Evolutionary conservation across 2,329 filamentous ascomycete species (phyloP).

Genomic region (Ophiostoma ips): DNA sequence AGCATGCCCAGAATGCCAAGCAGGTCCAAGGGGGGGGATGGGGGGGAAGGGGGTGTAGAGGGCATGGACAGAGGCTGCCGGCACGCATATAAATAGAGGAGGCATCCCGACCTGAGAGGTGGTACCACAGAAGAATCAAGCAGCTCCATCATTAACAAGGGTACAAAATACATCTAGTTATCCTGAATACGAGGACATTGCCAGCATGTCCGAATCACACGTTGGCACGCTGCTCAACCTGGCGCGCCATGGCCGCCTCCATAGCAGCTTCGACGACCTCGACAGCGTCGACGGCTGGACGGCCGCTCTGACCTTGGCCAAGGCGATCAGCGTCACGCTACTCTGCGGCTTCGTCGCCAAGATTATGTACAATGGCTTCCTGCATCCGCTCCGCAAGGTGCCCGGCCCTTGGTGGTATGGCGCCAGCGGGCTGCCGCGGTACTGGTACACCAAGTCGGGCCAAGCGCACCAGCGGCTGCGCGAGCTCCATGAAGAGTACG

Average conservation of each 20-base stretch:
- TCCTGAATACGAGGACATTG: too few relatives aligned
- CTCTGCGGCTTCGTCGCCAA: not conserved
- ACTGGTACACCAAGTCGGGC: not conserved
- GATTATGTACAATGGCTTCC: conserved; percentile 9
- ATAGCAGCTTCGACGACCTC: not conserved
- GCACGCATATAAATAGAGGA: too few relatives aligned
- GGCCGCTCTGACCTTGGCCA: not conserved
- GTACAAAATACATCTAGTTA: too few relatives aligned
- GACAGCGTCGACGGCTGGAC: not conserved
- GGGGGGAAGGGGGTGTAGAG: too few relatives aligned
- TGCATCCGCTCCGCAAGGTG: conserved; percentile 20
- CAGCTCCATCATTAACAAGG: too few relatives aligned
- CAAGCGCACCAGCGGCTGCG: conserved; percentile 5
- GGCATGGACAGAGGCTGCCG: too few relatives aligned
- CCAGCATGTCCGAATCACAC: not conserved
- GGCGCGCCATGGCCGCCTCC: not conserved
- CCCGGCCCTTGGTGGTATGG: conserved; percentile 21
- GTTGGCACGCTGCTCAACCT: not conserved
- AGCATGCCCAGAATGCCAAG: too few relatives aligned
- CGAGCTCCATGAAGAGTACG: conserved; percentile 23
- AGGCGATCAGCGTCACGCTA: not conserved
- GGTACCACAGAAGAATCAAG: conserved; percentile 15
- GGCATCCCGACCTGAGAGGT: conserved; percentile 16
- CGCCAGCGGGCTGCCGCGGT: conserved; percentile 12
- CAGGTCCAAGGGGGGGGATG: too few relatives aligned